These are phyloP conservation scores for Kappamyces sp. DNA, from an alignment of 192 early-diverging fungal species.

Conservation along the genomic window DNA sequence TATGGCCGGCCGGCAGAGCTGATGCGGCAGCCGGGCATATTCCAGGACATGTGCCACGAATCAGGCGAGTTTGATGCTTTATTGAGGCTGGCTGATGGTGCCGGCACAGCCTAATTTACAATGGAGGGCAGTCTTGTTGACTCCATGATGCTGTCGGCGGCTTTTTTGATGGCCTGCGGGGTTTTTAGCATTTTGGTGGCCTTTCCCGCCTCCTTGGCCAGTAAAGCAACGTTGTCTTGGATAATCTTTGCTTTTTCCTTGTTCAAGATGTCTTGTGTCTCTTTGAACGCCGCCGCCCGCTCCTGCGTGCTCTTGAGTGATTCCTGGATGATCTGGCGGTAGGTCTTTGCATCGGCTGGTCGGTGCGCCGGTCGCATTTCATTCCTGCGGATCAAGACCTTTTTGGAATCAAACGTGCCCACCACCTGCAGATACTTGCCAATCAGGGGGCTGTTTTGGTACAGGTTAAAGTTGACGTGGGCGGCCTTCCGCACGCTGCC, in stretches of 20 bases:
- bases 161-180: neutral
- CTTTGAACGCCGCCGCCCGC: neutral
- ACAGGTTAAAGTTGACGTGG: constrained; percentile 1
- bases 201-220: neutral
- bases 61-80: constrained; percentile 69
- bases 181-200: constrained; percentile 2
- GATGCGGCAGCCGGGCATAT: constrained; percentile 53
- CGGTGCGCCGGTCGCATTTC: constrained; percentile 1
- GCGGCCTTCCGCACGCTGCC: neutral
- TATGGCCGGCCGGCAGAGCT: constrained; percentile 61
- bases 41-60: constrained; percentile 70
- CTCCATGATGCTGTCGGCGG: constrained; percentile 7
- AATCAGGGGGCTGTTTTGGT: constrained; percentile 4
- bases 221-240: neutral
- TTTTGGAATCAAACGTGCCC: neutral
- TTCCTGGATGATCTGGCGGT: constrained; percentile 2
- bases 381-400: neutral
- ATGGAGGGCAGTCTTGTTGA: no score
- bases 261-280: neutral
- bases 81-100: constrained; percentile 34
- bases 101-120: no score
- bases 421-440: neutral
- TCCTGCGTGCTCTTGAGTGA: neutral
- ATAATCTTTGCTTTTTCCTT: neutral
- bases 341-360: neutral